Base-by-base conservation (phyloP, 2,329 filamentous ascomycete genomes). In the Sporothrix phasma region DNA sequence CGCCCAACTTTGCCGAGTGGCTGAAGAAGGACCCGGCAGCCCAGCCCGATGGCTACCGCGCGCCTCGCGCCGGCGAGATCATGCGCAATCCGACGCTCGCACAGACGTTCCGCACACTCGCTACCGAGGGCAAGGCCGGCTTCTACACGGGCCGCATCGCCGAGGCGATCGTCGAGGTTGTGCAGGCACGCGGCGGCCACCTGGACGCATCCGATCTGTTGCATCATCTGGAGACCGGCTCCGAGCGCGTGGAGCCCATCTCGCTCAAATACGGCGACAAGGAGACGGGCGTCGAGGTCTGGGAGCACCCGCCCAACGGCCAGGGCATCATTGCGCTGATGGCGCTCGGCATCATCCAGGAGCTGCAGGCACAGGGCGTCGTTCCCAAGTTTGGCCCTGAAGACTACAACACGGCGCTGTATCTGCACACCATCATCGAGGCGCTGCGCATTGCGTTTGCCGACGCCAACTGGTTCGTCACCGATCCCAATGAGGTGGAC, bases 261-360 rank as follows among this genome's bases (percentile, higher is more conserved):
- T 92, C 89, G 0, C 80, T 97, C 59, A 85, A 87, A 66, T 93
- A 92, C n/a, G 64, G 65, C 47, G 64, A 59, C 29, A 58, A 70
- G 4, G 17, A 54, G 22, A 74, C 78, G 13, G 85, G 86, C 10
- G 82, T 97, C 47, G 87, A 96, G 72, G 79, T 99, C 0, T 97
- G 93, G 93, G 94, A 99, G 72, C 93, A 97, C 73, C 92, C 93
- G 41, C 94, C 94, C 8, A 97, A 97, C 71, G 92, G 94, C 0
- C 94, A 97, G 76, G 94, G 94, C 1, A 92, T 97, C 68, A 90
- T 97, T 2, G 94, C 94, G 0, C 79, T 97, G 37, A 96, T 97
- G 88, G 90, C 94, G 0, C 80, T 99, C 0, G 94, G 94, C 1
- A 96, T 97, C 68, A 79, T 99, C 58, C 87, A 97, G 73, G 86